A percentile compares a stretch with the other conserved stretches of the same genome.
Evolutionary conservation across 1,284 basidiomycete genomes (phyloP).

Genomic region (Xanthoconium separans): DNA sequence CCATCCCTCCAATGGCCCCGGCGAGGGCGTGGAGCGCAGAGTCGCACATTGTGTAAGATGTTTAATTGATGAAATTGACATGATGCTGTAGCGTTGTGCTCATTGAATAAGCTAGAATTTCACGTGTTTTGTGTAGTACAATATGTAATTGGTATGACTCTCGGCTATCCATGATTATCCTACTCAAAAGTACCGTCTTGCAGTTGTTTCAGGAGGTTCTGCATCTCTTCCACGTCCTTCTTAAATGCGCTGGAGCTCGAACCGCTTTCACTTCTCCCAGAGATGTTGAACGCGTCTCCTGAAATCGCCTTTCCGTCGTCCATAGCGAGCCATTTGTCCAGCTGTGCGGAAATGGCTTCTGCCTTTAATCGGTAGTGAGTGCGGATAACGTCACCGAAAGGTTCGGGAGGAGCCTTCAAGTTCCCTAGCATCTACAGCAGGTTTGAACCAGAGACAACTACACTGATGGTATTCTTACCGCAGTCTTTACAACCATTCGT

Average conservation of each 20-base stretch:
- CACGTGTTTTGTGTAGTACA: no score
- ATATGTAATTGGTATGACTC: not conserved
- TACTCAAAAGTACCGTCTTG: conserved; percentile 27
- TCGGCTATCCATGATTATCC: not conserved
- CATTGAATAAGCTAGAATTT: no score
- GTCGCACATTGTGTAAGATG: conserved; percentile 57
- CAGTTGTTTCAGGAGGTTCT: conserved; percentile 51
- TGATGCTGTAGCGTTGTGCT: no score
- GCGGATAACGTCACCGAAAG: conserved; percentile 79
- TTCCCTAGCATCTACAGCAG: conserved; percentile 75
- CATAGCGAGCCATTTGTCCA: conserved; percentile 74
- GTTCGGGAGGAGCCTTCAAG: conserved; percentile 76
- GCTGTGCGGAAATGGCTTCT: conserved; percentile 61
- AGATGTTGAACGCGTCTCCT: conserved; percentile 50
- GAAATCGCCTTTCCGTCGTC: conserved; percentile 66
- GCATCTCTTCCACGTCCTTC: conserved; percentile 70
- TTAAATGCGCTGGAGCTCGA: conserved; percentile 56
- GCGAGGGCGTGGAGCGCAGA: conserved; percentile 88
- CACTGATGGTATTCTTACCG: conserved; percentile 47
- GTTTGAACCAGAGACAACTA: conserved; percentile 6
- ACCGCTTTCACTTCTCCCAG: conserved; percentile 36
- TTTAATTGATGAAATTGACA: no score
- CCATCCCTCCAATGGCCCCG: conserved; percentile 88
- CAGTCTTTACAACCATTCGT: conserved; percentile 84
- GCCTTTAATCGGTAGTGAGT: conserved; percentile 91